Evolutionary conservation across 2,329 filamentous ascomycete genomes (phyloP), one percentile per base, ranked within the genome.

Genomic region (Herpotrichia juniperi): DNA sequence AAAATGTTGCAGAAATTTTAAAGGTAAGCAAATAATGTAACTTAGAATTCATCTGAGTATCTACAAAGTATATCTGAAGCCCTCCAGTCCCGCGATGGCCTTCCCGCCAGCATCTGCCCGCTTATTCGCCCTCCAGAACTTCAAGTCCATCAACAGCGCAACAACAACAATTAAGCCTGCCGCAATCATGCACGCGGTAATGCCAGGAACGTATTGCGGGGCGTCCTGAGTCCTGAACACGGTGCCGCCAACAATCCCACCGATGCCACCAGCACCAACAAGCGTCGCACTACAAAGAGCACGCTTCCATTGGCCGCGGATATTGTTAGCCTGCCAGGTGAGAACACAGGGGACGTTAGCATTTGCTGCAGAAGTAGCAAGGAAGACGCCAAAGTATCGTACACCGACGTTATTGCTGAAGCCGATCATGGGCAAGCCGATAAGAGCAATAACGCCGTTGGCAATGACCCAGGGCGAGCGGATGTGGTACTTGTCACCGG

Each of bases 361-460:
- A 31, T 53, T 58, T 2, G 55, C 47, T 19, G 52, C 55, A 14
- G 48, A 49, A 14, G 56, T 45, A 14, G 45, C 55, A 4, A 50
- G 16, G 35, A 32, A 46, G 5, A 24, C 21, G 17, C 43, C 30
- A n/a, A 46, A 46, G 22, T 61, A 63, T 21, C 54, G 24, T 10
- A 48, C 50, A n/a, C 22, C 35, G 34, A 42, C 45, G 42, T 46
- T 39, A 17, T 42, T 44, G 14, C 24, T 28, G 32, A 50, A 64
- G 2, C 30, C 61, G 48, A 43, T 57, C 53, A 83, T 69, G 35
- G 83, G 73, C 9, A 82, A 80, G 0, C 81, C 81, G 1, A 77
- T 67, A 9, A 78, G 71, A 5, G 76, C 76, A 3, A 82, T 54
- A 2, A 57, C 24, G 11, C 57, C 56, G 10, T 66, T 56, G 12